Conservation (phyloP, 768 basidiomycete species). For the Rhizopogon rudus region DNA sequence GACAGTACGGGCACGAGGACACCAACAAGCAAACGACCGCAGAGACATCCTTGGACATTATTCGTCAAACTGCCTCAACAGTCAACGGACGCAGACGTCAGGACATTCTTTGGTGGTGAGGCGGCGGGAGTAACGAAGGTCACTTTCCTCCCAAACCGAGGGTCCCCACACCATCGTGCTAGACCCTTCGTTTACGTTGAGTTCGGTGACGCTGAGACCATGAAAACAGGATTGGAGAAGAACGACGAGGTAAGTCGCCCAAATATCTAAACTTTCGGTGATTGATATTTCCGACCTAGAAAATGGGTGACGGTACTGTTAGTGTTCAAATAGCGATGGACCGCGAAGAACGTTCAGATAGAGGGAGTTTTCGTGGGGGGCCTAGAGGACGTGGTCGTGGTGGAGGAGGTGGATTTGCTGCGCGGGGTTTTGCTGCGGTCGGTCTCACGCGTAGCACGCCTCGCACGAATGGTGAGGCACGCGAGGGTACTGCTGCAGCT, state of each 20-base stretch:
- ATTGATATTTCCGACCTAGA: slow-evolving; percentile 36
- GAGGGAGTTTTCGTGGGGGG: slow-evolving; percentile 40
- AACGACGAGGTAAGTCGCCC: slow-evolving; percentile 56
- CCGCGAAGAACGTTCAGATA: slow-evolving; percentile 33
- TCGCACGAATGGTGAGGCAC: slow-evolving; percentile 25
- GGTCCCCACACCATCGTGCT: slow-evolving; percentile 39
- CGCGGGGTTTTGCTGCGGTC: slow-evolving; percentile 63
- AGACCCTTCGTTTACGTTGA: slow-evolving; percentile 78
- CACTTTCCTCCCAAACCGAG: slow-evolving; percentile 28
- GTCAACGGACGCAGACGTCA: slow-evolving; percentile 59
- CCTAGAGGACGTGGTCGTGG: slow-evolving; percentile 46
- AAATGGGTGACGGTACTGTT: slow-evolving; percentile 59
- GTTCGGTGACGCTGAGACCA: slow-evolving; percentile 82
- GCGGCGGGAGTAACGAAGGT: slow-evolving; percentile 67
- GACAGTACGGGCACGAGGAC: slow-evolving; percentile 65
- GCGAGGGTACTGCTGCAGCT: slow-evolving; percentile 18
- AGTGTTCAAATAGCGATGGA: slow-evolving; percentile 74
- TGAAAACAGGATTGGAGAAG: slow-evolving; percentile 74
- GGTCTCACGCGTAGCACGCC: slow-evolving; percentile 48
- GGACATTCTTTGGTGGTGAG: slow-evolving; percentile 73
- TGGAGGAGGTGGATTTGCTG: slow-evolving; percentile 49
- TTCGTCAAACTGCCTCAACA: slow-evolving; percentile 64
- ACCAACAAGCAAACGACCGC: slow-evolving; percentile 58
- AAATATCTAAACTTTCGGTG: background rate
- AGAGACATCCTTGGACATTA: slow-evolving; percentile 79